Evolutionary conservation across 169 alveolate species (phyloP).

Genomic region (Plasmodium falciparum): DNA sequence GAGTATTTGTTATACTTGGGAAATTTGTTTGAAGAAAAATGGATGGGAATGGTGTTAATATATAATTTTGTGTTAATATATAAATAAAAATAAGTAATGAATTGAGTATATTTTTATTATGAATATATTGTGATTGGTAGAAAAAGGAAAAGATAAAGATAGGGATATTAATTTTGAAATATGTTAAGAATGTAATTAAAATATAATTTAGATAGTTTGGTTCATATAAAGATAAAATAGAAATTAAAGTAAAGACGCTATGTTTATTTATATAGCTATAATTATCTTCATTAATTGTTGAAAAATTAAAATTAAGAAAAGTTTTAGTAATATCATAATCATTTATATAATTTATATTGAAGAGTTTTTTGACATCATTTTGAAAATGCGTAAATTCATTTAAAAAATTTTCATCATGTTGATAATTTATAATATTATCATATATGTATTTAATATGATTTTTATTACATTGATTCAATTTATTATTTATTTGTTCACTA

Average conservation of each 20-base stretch:
- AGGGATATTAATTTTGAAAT: constrained; percentile 42
- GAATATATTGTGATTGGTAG: constrained; percentile 52
- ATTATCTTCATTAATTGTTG: constrained; percentile 60
- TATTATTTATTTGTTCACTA: constrained; percentile 18
- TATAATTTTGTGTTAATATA: constrained; percentile 45
- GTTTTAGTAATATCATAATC: constrained; percentile 15
- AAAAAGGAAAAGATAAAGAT: constrained; percentile 16
- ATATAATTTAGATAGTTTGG: constrained; percentile 31
- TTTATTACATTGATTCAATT: neutral
- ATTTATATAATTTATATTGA: constrained; percentile 35
- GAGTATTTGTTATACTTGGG: neutral
- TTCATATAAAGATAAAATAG: constrained; percentile 43
- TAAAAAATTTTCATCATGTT: constrained; percentile 41
- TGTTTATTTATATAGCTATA: constrained; percentile 37
- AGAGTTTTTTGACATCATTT: constrained; percentile 20
- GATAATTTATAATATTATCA: constrained; percentile 36
- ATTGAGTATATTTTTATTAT: constrained; percentile 38
- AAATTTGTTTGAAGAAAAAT: constrained; percentile 28
- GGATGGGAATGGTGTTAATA: constrained; percentile 14
- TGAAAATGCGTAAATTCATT: constrained; percentile 13
- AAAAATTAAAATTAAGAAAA: constrained; percentile 29
- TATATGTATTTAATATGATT: constrained; percentile 35
- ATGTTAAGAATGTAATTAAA: constrained; percentile 42
- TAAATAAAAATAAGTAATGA: constrained; percentile 25
- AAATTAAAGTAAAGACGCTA: constrained; percentile 28